phyloP scores from a whole-genome alignment of 495 filamentous ascomycete genomes.

The Hypoxylon subgilvum region DNA sequence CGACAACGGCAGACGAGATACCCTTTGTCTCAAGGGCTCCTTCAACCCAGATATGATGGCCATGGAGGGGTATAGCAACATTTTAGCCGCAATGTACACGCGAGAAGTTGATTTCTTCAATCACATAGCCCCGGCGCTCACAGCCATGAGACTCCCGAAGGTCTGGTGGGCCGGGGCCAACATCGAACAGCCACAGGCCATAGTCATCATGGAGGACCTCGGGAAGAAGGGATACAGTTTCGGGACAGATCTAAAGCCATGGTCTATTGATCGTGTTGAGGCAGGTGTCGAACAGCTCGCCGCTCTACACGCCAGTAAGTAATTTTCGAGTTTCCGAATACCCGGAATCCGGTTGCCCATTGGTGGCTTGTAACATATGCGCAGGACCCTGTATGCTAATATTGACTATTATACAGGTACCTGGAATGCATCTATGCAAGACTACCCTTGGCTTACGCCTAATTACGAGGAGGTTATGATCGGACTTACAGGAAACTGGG shows the following conservation, averaged over 20 bases:
- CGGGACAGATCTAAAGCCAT: conserved; percentile 15
- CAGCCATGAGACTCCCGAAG: conserved; percentile 30
- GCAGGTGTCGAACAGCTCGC: conserved; percentile 39
- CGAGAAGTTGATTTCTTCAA: conserved; percentile 38
- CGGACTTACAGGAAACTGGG: conserved; percentile 21
- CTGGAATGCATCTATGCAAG: conserved; percentile 28
- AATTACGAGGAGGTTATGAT: conserved; percentile 36
- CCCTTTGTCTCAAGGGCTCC: background rate
- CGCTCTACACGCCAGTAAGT: conserved; percentile 32
- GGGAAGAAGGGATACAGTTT: conserved; percentile 21
- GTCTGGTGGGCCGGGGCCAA: conserved; percentile 31
- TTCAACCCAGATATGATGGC: background rate
- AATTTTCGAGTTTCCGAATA: no score
- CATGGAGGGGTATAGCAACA: no score
- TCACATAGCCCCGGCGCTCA: conserved; percentile 24
- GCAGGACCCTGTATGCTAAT: no score
- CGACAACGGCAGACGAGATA: background rate
- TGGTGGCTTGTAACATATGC: no score
- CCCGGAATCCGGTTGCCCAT: no score
- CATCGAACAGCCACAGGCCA: conserved; percentile 28
- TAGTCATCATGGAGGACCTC: conserved; percentile 36
- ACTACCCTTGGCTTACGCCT: conserved; percentile 27
- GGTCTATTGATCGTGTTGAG: conserved; percentile 28
- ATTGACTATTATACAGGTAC: no score
- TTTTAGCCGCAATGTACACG: no score